A percentile compares a stretch with the other conserved stretches of the same genome.
phyloP scores from a whole-genome alignment of 805 yeast species.

The Schwanniomyces pseudopolymorphus region DNA sequence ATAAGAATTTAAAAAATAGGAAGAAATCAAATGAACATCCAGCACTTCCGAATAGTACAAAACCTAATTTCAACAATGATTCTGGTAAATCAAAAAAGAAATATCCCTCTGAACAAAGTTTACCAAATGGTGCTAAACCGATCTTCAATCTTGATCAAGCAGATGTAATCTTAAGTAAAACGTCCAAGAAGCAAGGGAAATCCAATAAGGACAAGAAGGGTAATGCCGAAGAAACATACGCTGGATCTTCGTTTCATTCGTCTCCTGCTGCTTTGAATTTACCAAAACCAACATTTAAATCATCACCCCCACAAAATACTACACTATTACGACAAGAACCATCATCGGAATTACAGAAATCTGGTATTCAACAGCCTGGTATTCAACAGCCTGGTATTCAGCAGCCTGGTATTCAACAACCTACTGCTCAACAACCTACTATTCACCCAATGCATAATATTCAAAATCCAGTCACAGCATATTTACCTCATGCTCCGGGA shows the following conservation, averaged over 20 bases:
- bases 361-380: neutral
- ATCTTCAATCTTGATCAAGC: slow-evolving; percentile 11
- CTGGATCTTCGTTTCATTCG: slow-evolving; percentile 57
- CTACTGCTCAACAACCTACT: neutral
- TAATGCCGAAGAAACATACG: slow-evolving; percentile 40
- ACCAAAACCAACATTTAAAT: slow-evolving; percentile 54
- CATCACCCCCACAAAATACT: slow-evolving; percentile 20
- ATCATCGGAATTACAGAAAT: neutral
- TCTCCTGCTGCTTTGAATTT: slow-evolving; percentile 56
- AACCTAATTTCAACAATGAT: slow-evolving; percentile 24
- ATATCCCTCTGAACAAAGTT: slow-evolving; percentile 9
- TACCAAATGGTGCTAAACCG: slow-evolving; percentile 31
- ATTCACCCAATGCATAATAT: neutral
- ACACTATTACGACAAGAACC: slow-evolving; percentile 6
- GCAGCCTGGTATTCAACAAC: neutral
- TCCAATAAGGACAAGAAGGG: slow-evolving; percentile 14
- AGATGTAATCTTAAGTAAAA: slow-evolving; percentile 7
- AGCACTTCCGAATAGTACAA: slow-evolving; percentile 28
- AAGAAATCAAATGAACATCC: neutral
- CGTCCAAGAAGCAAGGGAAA: slow-evolving; percentile 9
- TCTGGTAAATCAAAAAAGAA: slow-evolving; percentile 9
- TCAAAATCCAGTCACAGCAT: slow-evolving; percentile 34
- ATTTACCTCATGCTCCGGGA: slow-evolving; percentile 20
- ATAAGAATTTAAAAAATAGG: slow-evolving; percentile 5
- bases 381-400: neutral